phyloP scores from a whole-genome alignment of 225 moss, liverwort and hornwort species.

The Ulota crispa region DNA sequence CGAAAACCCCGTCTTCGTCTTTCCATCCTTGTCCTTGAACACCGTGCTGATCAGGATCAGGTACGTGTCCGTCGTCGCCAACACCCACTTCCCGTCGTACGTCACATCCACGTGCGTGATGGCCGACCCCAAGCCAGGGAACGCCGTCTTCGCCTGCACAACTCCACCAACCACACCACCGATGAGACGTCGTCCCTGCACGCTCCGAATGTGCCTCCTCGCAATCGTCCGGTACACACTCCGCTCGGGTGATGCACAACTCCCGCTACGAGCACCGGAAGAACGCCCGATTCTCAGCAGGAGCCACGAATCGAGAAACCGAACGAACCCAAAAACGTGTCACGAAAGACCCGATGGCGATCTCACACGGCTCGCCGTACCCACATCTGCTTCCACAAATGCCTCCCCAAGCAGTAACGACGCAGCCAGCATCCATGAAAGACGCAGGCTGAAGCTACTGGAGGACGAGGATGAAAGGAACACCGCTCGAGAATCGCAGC shows the following conservation, averaged over 20 bases:
- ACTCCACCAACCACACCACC: background rate
- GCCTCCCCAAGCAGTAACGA: background rate
- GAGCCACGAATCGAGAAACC: background rate
- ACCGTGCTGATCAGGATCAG: constrained; percentile 90
- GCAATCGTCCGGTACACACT: background rate
- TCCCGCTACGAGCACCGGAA: background rate
- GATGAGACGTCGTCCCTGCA: background rate
- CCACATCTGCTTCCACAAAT: background rate
- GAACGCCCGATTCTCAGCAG: background rate
- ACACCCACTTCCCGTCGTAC: constrained; percentile 92
- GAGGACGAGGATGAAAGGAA: background rate
- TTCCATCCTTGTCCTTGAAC: constrained; percentile 90
- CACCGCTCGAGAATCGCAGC: no score
- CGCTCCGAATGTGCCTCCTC: background rate
- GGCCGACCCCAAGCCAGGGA: constrained; percentile 85
- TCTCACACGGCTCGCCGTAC: background rate
- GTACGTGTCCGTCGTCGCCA: constrained; percentile 94
- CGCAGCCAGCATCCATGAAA: background rate
- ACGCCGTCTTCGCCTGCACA: constrained; percentile 87
- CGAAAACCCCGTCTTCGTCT: constrained; percentile 71
- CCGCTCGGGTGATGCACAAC: background rate
- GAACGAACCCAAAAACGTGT: background rate
- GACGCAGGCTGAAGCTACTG: background rate
- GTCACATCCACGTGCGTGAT: constrained; percentile 98
- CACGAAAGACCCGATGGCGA: background rate